Percentiles rank a stretch among this genome's conserved stretches.
Evolutionary conservation across 2,329 filamentous ascomycete genomes (phyloP).

Genomic region (Herpotrichia juniperi): DNA sequence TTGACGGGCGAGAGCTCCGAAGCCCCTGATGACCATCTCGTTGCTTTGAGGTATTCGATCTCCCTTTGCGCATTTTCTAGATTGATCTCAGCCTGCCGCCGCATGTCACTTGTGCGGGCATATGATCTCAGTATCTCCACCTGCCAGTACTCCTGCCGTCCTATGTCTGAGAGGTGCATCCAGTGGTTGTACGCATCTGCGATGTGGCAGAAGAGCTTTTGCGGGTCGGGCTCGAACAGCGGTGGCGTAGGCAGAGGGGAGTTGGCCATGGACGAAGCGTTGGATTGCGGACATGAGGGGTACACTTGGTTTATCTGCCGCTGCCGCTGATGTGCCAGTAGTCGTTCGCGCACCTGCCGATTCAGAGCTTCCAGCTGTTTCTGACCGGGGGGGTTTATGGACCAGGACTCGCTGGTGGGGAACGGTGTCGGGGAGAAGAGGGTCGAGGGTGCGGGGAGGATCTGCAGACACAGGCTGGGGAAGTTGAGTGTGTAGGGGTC

Average conservation of each 20-base stretch:
- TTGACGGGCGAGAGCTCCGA: slow-evolving; percentile 40
- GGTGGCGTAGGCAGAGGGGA: slow-evolving; percentile 46
- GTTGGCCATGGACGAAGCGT: slow-evolving; percentile 32
- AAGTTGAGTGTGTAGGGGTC: slow-evolving; percentile 86
- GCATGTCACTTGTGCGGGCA: slow-evolving; percentile 47
- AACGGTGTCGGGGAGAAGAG: slow-evolving; percentile 83
- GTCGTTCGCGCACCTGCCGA: slow-evolving; percentile 69
- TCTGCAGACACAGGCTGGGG: slow-evolving; percentile 80
- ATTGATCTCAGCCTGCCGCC: slow-evolving; percentile 43
- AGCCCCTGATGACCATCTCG: slow-evolving; percentile 31
- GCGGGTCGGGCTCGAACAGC: slow-evolving; percentile 65
- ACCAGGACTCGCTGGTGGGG: slow-evolving; percentile 79
- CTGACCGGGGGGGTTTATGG: slow-evolving; percentile 74
- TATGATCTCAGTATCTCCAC: slow-evolving; percentile 54
- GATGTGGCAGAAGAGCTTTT: slow-evolving; percentile 75
- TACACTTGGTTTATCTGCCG: slow-evolving; percentile 43
- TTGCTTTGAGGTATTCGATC: slow-evolving; percentile 48
- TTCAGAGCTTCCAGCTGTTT: slow-evolving; percentile 76
- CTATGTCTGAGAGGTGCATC: slow-evolving; percentile 65
- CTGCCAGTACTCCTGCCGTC: slow-evolving; percentile 53
- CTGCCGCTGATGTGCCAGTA: slow-evolving; percentile 50
- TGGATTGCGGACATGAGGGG: slow-evolving; percentile 31
- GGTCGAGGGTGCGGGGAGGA: slow-evolving; percentile 80
- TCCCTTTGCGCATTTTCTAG: slow-evolving; percentile 49
- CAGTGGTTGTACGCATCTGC: slow-evolving; percentile 80